Evolutionary conservation across 2,329 filamentous ascomycete species (phyloP).

Genomic region (Cytospora piceicola): DNA sequence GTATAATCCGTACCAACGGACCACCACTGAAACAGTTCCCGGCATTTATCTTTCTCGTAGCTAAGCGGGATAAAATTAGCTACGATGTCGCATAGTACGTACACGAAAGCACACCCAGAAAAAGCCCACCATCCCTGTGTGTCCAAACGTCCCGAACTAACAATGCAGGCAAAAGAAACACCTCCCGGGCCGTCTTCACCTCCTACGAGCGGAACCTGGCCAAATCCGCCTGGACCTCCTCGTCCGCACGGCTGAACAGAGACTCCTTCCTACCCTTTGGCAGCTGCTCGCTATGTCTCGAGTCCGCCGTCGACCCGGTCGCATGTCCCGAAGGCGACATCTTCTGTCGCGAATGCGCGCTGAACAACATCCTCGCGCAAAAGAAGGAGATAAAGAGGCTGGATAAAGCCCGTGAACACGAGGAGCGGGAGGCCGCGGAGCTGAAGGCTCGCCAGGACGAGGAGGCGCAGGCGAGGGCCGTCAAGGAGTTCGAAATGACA

Average conservation of each 20-base stretch:
- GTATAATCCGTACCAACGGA: not conserved
- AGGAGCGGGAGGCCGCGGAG: slow-evolving; percentile 65
- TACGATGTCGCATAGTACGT: slow-evolving; percentile 53
- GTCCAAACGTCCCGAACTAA: slow-evolving; percentile 24
- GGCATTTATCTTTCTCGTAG: not conserved
- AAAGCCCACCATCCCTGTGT: not conserved
- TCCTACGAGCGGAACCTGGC: slow-evolving; percentile 85
- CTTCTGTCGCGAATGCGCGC: slow-evolving; percentile 93
- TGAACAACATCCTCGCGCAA: slow-evolving; percentile 88
- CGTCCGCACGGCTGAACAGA: slow-evolving; percentile 80
- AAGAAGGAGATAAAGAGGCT: slow-evolving; percentile 87
- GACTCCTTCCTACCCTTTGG: slow-evolving; percentile 93
- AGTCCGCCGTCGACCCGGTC: slow-evolving; percentile 79
- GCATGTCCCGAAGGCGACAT: slow-evolving; percentile 84
- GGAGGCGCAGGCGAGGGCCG: slow-evolving; percentile 70
- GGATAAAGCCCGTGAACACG: slow-evolving; percentile 67
- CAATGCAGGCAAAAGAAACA: slow-evolving; percentile 76
- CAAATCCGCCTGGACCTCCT: slow-evolving; percentile 79
- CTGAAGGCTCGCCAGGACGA: slow-evolving; percentile 64
- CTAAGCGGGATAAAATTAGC: not conserved
- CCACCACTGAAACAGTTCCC: not conserved
- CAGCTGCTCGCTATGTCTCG: slow-evolving; percentile 84
- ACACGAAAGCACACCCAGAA: not conserved
- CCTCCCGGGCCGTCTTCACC: slow-evolving; percentile 90
- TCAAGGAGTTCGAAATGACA: slow-evolving; percentile 82